Percentiles rank a stretch among this genome's conserved stretches.
Evolutionary conservation across 768 basidiomycete genomes (phyloP).

Genomic region (Symmetrospora coprosmae): DNA sequence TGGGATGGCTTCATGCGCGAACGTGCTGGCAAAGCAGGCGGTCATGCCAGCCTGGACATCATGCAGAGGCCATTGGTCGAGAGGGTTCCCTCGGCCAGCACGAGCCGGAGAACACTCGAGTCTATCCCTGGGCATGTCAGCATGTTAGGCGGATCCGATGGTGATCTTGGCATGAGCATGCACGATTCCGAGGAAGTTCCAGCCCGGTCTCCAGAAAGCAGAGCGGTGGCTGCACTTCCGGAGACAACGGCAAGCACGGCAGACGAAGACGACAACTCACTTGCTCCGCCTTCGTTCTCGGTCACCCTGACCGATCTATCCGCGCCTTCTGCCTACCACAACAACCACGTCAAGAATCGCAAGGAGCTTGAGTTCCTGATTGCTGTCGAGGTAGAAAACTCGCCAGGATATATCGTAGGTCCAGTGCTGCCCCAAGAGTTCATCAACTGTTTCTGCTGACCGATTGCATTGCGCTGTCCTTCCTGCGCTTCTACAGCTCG

Average conservation of each 20-base stretch:
- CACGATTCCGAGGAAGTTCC: background rate
- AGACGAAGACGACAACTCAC: background rate
- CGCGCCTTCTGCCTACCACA: constrained; percentile 20
- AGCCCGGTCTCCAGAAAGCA: too few species aligned
- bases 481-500: too few species aligned
- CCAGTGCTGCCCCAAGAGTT: background rate
- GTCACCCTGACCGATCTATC: constrained; percentile 24
- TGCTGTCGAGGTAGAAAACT: constrained; percentile 20
- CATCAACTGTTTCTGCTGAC: too few species aligned
- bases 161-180: too few species aligned
- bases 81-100: background rate
- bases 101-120: background rate
- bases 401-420: constrained; percentile 24
- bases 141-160: background rate
- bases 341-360: constrained; percentile 22
- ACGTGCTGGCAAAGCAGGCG: too few species aligned
- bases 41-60: too few species aligned
- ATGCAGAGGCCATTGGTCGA: too few species aligned
- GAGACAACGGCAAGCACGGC: background rate
- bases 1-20: constrained; percentile 5
- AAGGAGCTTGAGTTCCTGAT: constrained; percentile 22
- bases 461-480: too few species aligned
- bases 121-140: background rate
- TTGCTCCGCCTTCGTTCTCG: background rate
- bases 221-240: background rate